Base-by-base conservation (phyloP, 352 stramenopile genomes). In the Globisporangium solare region DNA sequence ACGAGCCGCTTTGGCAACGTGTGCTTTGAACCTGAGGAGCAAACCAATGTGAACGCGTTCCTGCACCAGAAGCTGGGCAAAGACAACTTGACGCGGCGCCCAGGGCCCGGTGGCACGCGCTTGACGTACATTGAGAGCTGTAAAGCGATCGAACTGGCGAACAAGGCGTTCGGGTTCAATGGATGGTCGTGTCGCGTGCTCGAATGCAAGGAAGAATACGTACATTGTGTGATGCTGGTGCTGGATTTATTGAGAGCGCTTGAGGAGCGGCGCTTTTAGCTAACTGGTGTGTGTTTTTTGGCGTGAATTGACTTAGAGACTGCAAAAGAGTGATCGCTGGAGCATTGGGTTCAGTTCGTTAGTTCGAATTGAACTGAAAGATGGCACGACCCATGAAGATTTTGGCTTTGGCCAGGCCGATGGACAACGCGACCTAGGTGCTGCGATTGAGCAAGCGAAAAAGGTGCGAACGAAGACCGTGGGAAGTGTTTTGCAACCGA, bases 51-150 rank as follows among this genome's bases (percentile, higher is more conserved):
- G 27, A 76, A 85, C 61, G 65, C 67, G 21, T 92, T 91, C 48
- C 70, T 95, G 56, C 77, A 82, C 37, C 85, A 95, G 59, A 95
- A 95, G 58, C 74, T 95, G 21, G 83, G 74, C 49, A 89, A 89
- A 37, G 74, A 90, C 39, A 78, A 84, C 61, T 58, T 95, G 35
- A 66, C 81, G 24, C 70, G 82, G 0, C 67, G 85, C 5, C 78
- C 85, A 0, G 85, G 85, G 1, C 85, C 85, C 7, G 78, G 85
- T 6, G 83, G 83, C 41, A 82, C 71, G 41, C 80, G 85, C 17
- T 62, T 95, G 21, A 95, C 81, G 51, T 95, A 95, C 61, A 90
- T 95, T 20, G 85, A 95, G 63, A 95, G 85, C 61, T 93, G 85
- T 61, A 95, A 95, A 61, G 83, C 83, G 41, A 95, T 95, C 48